Conservation (phyloP, 73 alveolate genomes). For the Tetrahymena borealis region DNA sequence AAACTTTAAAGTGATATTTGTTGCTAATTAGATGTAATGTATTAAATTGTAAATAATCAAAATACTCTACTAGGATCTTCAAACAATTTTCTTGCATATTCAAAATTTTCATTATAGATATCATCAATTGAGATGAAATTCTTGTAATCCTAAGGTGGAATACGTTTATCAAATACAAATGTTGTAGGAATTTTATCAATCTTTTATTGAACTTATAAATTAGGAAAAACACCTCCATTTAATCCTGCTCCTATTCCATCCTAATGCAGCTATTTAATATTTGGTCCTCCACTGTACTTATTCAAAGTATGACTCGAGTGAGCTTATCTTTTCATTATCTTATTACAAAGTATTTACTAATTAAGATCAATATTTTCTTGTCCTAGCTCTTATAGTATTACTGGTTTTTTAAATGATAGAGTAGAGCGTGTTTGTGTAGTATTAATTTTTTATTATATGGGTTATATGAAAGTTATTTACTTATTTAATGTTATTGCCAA, state of each 20-base stretch:
- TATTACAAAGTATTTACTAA: neutral
- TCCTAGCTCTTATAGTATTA: too few relatives aligned
- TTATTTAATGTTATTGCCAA: too few relatives aligned
- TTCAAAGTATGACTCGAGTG: neutral
- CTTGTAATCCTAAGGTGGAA: neutral
- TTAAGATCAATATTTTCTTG: too few relatives aligned
- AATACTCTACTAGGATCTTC: conserved; percentile 2
- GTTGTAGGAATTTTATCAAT: neutral
- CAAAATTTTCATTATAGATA: neutral
- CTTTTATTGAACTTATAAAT: neutral
- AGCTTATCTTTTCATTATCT: neutral
- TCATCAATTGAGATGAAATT: neutral
- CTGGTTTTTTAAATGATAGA: too few relatives aligned
- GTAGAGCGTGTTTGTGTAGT: too few relatives aligned
- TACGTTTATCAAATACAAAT: neutral
- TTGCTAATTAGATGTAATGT: too few relatives aligned
- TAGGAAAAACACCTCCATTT: neutral
- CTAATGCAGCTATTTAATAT: neutral
- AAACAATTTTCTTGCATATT: neutral
- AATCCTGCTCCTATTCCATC: neutral
- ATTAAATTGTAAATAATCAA: neutral
- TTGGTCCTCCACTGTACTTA: neutral
- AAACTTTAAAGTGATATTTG: too few relatives aligned
- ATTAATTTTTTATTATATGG: too few relatives aligned
- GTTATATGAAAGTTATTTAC: too few relatives aligned